Evolutionary conservation across 768 basidiomycete species (phyloP).

Genomic region (Hericium coralloides): DNA sequence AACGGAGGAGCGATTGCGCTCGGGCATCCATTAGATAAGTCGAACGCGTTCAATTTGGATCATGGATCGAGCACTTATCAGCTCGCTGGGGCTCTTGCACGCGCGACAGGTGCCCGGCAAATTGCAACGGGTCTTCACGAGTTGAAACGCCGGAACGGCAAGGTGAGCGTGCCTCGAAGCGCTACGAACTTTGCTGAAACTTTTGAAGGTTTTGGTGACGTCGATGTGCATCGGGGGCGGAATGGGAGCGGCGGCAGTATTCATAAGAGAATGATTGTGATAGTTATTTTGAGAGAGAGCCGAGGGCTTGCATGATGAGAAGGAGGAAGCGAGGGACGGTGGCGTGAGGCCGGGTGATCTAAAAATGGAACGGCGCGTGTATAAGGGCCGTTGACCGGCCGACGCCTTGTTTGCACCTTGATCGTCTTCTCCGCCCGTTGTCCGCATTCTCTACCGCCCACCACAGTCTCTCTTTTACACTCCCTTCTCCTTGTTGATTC

Average conservation of each 20-base stretch:
- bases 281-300: neutral
- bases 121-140: conserved; percentile 77
- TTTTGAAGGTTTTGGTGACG: conserved; percentile 59
- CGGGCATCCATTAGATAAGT: conserved; percentile 76
- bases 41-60: neutral
- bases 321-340: neutral
- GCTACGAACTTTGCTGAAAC: neutral
- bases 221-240: conserved; percentile 86
- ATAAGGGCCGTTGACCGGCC: neutral
- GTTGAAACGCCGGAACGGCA: conserved; percentile 57
- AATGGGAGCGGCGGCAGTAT: conserved; percentile 85
- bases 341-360: neutral
- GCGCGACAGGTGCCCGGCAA: conserved; percentile 77
- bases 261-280: conserved; percentile 40
- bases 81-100: conserved; percentile 26
- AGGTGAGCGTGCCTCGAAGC: conserved; percentile 31
- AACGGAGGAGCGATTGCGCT: conserved; percentile 89
- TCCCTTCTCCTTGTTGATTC: conserved; percentile 2
- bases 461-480: conserved; percentile 11
- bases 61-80: conserved; percentile 11
- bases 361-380: neutral
- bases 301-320: neutral
- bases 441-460: neutral
- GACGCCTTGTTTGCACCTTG: neutral
- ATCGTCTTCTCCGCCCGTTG: neutral